These are phyloP conservation scores for Zygoascus sp. DNA, from an alignment of 1,139 yeast genomes.

Conservation along the genomic window DNA sequence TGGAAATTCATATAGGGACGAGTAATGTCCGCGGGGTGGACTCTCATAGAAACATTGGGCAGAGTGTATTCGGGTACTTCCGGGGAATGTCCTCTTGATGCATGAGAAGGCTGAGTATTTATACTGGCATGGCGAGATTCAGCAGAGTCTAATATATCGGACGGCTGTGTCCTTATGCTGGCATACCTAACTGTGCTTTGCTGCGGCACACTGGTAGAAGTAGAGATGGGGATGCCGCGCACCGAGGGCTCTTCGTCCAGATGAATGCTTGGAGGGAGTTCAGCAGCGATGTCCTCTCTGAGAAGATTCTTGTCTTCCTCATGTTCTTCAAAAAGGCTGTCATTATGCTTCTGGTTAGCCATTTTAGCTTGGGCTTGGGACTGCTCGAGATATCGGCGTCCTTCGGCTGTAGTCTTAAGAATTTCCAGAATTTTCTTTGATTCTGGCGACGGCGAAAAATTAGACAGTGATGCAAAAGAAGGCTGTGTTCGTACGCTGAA, in stretches of 20 bases:
- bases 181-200: not conserved
- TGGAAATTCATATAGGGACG: not conserved
- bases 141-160: not conserved
- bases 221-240: no score
- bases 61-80: not conserved
- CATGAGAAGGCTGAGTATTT: not conserved
- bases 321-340: not conserved
- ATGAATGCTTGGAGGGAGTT: not conserved
- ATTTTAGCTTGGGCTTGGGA: constrained; percentile 1
- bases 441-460: not conserved
- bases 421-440: not conserved
- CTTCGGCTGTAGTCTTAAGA: constrained; percentile 3
- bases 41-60: not conserved
- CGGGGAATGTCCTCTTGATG: not conserved
- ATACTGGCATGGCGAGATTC: not conserved
- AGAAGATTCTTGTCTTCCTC: not conserved
- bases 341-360: not conserved
- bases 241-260: not conserved
- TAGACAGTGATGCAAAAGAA: constrained; percentile 3
- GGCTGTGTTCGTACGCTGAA: constrained; percentile 8
- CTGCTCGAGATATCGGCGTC: constrained; percentile 1
- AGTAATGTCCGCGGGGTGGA: not conserved
- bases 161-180: not conserved
- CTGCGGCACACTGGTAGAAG: no score
- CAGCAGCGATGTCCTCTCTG: not conserved